Evolutionary conservation across 2,329 filamentous ascomycete genomes (phyloP), one percentile per base, ranked within the genome.

Genomic region (Aureobasidium musti): DNA sequence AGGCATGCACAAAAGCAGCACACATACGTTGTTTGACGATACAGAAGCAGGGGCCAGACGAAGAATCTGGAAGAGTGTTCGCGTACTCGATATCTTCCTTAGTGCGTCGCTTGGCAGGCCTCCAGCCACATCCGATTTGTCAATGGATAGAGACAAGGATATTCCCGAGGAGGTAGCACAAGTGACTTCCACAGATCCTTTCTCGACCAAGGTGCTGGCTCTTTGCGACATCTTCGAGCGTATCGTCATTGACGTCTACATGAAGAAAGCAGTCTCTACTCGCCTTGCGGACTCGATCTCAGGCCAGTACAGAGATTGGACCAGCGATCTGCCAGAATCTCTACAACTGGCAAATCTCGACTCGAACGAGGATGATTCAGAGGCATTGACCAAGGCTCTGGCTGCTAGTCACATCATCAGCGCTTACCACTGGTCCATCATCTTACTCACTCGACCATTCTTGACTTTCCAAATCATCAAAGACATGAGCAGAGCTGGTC

Each of bases 351-450:
- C 63, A 30, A 41, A 39, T 17, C 35, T 49, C 7, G 66, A 65
- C 21, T 19, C 52, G 6, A 47, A 28, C 13, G 54, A 59, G 35
- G 41, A 57, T 14, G 43, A 57, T 2, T 28, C 64, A 73, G 23
- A 74, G 68, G 0, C 66, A 23, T 26, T 67, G 28, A 41, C 77
- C 43, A 75, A 72, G 35, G 76, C 76, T 8, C 71, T 83, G 8
- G 81, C 81, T 2, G 79, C 82, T 5, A 81, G 80, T n/a, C 82
- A 83, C 49, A 77, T 82, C 1, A 77, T 84, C 17, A 80, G 80
- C 37, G 79, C 82, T 3, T 84, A 84, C 67, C 83, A 83, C 70
- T 84, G 82, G 75, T 82, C 81, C 1, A 83, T 84, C 50, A 83
- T 84, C 72, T 74, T 84, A 3, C 72, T 84, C 4, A 83, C 82